A percentile compares a stretch with the other conserved stretches of the same genome.
Evolutionary conservation across 1,284 basidiomycete genomes (phyloP).

Genomic region (Caloboletus firmus): DNA sequence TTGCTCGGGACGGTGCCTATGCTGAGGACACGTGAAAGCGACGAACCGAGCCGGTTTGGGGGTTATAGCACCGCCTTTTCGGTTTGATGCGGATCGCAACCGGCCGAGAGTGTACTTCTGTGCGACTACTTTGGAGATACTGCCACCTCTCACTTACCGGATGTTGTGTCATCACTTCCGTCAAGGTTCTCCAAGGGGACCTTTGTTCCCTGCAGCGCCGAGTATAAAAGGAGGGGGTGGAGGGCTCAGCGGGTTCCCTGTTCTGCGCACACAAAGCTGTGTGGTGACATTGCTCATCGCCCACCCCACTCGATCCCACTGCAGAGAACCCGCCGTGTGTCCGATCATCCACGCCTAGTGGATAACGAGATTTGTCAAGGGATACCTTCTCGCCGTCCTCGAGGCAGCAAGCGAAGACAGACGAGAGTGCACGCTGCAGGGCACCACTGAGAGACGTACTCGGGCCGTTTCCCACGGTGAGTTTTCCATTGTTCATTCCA

Average conservation of each 20-base stretch:
- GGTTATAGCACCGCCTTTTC: slow-evolving; percentile 2
- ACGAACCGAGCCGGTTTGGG: slow-evolving; percentile 24
- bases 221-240: slow-evolving; percentile 22
- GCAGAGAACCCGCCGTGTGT: slow-evolving; percentile 9
- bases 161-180: slow-evolving; percentile 14
- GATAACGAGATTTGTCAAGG: slow-evolving; percentile 29
- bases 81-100: slow-evolving; percentile 18
- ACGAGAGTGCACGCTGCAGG: slow-evolving; percentile 15
- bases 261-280: slow-evolving; percentile 11
- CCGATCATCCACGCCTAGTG: slow-evolving; percentile 27
- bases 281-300: slow-evolving; percentile 5
- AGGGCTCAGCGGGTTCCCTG: neutral
- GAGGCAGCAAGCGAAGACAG: slow-evolving; percentile 36
- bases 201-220: slow-evolving; percentile 1
- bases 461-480: slow-evolving; percentile 31
- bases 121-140: slow-evolving; percentile 13
- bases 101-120: neutral
- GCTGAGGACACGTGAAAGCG: neutral
- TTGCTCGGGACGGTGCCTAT: slow-evolving; percentile 5
- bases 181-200: neutral
- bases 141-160: slow-evolving; percentile 6
- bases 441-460: slow-evolving; percentile 10
- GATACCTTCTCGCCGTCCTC: slow-evolving; percentile 31
- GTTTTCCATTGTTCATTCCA: slow-evolving; percentile 33
- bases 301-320: slow-evolving; percentile 13